Percentiles rank a stretch among this genome's conserved stretches.
phyloP scores from a whole-genome alignment of 257 asterid genomes.

The Gentiana straminea region DNA sequence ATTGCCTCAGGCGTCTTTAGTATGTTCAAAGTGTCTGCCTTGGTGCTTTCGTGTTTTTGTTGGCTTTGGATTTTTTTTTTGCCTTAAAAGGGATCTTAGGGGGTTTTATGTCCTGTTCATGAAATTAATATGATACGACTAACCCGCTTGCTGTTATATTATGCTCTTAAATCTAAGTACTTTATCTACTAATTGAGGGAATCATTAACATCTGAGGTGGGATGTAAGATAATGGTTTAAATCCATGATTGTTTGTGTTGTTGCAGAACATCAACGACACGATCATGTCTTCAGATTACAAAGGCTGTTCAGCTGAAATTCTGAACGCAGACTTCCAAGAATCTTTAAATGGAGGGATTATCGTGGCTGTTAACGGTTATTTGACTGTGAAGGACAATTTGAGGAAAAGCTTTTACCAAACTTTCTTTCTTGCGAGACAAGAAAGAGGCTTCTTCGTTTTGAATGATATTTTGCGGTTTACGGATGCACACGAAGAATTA shows the following conservation, averaged over 20 bases:
- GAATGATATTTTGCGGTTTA: conserved; percentile 45
- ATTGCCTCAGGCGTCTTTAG: neutral
- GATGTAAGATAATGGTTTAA: too few relatives aligned
- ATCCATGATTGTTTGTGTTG: neutral
- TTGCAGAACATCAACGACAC: conserved; percentile 44
- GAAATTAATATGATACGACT: too few relatives aligned
- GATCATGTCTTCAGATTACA: conserved; percentile 45
- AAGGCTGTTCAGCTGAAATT: conserved; percentile 24
- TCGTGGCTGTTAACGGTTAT: conserved; percentile 39
- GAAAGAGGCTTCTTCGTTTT: conserved; percentile 37
- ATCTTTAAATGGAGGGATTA: conserved; percentile 34
- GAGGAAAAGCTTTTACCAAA: conserved; percentile 33
- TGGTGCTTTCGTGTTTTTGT: too few relatives aligned
- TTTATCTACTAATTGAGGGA: too few relatives aligned
- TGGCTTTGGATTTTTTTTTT: too few relatives aligned
- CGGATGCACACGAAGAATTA: conserved; percentile 10
- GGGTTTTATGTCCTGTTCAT: too few relatives aligned
- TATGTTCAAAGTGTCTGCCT: too few relatives aligned
- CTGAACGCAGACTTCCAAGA: conserved; percentile 27
- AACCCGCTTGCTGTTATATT: too few relatives aligned
- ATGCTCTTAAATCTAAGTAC: too few relatives aligned
- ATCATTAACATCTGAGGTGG: too few relatives aligned
- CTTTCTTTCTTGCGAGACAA: conserved; percentile 53
- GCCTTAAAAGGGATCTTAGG: too few relatives aligned
- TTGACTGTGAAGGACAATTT: conserved; percentile 16